phyloP scores from a whole-genome alignment of 768 basidiomycete genomes.

The Podaxis sp. region DNA sequence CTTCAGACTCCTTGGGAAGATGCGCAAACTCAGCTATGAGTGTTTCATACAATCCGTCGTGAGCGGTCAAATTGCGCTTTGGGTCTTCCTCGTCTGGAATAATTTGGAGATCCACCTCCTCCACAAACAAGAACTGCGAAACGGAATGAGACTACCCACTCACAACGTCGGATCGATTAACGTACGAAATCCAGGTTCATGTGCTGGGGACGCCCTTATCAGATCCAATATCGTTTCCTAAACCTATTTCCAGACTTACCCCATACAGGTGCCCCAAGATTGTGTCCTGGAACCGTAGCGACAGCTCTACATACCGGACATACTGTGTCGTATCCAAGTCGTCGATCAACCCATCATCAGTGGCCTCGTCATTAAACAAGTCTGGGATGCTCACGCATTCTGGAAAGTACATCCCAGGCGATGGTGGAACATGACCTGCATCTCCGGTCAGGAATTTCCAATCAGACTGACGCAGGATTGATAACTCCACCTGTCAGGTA shows the following conservation, averaged over 20 bases:
- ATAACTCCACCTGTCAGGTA: constrained; percentile 31
- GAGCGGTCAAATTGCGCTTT: constrained; percentile 10
- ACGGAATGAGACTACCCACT: constrained; percentile 17
- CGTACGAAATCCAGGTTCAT: constrained; percentile 84
- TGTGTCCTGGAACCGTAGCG: constrained; percentile 84
- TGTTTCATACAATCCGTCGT: constrained; percentile 48
- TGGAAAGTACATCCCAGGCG: constrained; percentile 74
- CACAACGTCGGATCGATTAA: constrained; percentile 12
- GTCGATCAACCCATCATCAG: constrained; percentile 1
- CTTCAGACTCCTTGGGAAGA: constrained; percentile 50
- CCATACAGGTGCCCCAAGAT: constrained; percentile 85
- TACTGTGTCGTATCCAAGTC: constrained; percentile 35
- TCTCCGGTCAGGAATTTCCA: constrained; percentile 20
- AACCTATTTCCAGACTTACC: constrained; percentile 35
- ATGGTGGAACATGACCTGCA: constrained; percentile 84
- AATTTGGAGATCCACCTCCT: constrained; percentile 52
- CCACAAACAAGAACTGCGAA: constrained; percentile 53
- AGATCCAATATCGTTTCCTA: constrained; percentile 9
- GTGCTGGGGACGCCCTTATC: constrained; percentile 42
- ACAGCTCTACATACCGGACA: constrained; percentile 67
- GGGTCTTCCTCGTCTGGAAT: constrained; percentile 26
- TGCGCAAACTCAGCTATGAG: constrained; percentile 65
- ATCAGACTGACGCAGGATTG: constrained; percentile 37
- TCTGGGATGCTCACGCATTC: constrained; percentile 64
- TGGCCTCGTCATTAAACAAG: neutral